A percentile compares a stretch with the other conserved stretches of the same genome.
phyloP scores from a whole-genome alignment of 345 rosid genomes.

The Rhizophora mangle region DNA sequence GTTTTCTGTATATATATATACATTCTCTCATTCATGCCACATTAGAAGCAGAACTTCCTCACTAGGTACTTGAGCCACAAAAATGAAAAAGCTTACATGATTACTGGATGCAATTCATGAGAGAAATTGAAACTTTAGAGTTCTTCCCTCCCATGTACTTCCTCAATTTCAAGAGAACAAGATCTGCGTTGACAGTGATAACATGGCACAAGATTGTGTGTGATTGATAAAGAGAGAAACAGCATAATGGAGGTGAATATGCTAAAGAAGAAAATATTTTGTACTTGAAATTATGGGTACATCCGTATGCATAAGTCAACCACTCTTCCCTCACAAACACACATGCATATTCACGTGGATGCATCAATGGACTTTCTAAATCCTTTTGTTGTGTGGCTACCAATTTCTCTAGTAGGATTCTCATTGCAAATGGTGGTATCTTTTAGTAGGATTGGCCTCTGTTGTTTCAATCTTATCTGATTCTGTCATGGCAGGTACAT shows the following conservation, averaged over 20 bases:
- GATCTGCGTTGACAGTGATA: neutral
- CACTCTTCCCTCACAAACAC: too few species aligned
- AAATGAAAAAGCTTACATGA: neutral
- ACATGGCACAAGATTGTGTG: too few species aligned
- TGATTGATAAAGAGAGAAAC: neutral
- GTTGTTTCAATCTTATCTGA: constrained; percentile 1
- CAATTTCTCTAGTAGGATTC: neutral
- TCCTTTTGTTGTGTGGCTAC: neutral
- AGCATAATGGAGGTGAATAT: too few species aligned
- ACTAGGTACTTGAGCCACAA: neutral
- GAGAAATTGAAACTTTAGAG: neutral
- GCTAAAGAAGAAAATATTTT: too few species aligned
- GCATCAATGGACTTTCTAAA: neutral
- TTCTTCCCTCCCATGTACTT: neutral
- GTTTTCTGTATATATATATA: neutral
- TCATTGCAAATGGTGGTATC: neutral
- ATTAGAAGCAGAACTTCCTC: neutral
- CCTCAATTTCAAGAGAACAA: neutral
- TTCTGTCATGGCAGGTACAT: constrained; percentile 43
- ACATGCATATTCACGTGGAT: too few species aligned
- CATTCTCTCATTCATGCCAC: neutral
- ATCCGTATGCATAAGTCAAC: too few species aligned
- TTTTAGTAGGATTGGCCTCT: neutral
- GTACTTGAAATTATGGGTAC: too few species aligned
- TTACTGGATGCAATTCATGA: neutral